A percentile compares a stretch with the other conserved stretches of the same genome.
phyloP scores from a whole-genome alignment of 2,329 filamentous ascomycete genomes.

The Fusarium nodosum region DNA sequence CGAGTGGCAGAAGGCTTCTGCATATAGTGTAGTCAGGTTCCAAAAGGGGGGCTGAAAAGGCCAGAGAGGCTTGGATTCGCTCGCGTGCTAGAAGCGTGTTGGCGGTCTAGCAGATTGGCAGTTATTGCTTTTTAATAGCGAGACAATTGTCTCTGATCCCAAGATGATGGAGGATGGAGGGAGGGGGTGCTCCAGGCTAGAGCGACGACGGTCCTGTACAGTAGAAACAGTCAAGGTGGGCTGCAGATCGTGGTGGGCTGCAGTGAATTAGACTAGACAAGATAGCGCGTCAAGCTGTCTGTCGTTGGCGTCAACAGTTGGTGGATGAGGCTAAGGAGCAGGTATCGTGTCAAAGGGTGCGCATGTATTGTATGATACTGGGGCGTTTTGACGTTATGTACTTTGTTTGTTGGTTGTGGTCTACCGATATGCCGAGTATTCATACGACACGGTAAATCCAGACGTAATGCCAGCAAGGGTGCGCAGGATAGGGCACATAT shows the following conservation, averaged over 20 bases:
- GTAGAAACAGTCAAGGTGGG: conserved; percentile 29
- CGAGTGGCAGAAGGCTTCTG: conserved; percentile 36
- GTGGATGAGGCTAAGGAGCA: conserved; percentile 14
- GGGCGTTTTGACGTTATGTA: conserved; percentile 1
- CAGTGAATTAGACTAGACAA: conserved; percentile 7
- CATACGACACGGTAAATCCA: conserved; percentile 9
- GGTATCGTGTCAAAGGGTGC: conserved; percentile 18
- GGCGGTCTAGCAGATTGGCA: conserved; percentile 36
- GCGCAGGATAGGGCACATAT: neutral
- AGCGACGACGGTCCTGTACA: conserved; percentile 6
- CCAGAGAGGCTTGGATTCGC: conserved; percentile 27
- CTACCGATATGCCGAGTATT: conserved; percentile 12
- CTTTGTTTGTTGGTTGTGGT: conserved; percentile 14
- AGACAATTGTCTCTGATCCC: conserved; percentile 46
- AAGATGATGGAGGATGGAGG: conserved; percentile 28
- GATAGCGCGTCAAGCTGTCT: conserved; percentile 17
- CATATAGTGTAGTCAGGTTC: conserved; percentile 44
- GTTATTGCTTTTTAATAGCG: conserved; percentile 44
- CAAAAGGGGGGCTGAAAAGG: conserved; percentile 29
- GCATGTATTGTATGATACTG: conserved; percentile 4
- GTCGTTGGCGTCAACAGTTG: conserved; percentile 26
- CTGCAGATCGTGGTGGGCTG: conserved; percentile 27
- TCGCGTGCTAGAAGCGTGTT: conserved; percentile 38
- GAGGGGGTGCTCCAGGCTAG: conserved; percentile 15
- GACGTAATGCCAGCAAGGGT: conserved; percentile 33